These are phyloP conservation scores for Graphilbum fragrans DNA, from an alignment of 2,329 filamentous ascomycete genomes.

Conservation along the genomic window DNA sequence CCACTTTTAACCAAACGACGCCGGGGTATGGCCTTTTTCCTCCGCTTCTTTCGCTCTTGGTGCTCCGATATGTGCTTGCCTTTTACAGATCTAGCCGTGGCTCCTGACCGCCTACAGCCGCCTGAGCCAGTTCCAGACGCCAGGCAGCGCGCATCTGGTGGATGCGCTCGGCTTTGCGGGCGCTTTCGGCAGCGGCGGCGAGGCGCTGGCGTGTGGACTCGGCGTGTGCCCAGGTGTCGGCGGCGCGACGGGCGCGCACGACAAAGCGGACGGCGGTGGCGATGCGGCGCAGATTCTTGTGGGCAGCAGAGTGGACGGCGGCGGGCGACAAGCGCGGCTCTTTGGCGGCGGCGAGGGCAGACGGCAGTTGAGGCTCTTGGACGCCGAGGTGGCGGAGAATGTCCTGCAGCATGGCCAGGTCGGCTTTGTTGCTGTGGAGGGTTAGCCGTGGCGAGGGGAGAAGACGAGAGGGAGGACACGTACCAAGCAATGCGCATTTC, in stretches of 20 bases:
- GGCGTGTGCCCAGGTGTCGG: conserved; percentile 36
- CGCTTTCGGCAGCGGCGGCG: conserved; percentile 34
- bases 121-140: conserved; percentile 12
- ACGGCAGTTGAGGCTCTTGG: conserved; percentile 9
- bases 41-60: too few relatives aligned
- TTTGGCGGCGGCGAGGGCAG: not conserved
- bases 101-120: not conserved
- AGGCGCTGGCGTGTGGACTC: conserved; percentile 36
- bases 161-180: conserved; percentile 30
- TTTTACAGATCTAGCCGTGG: too few relatives aligned
- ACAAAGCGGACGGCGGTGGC: conserved; percentile 34
- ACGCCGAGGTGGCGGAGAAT: conserved; percentile 55
- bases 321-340: not conserved
- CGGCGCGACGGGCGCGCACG: conserved; percentile 35
- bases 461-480: conserved; percentile 24
- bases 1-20: too few relatives aligned
- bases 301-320: conserved; percentile 19
- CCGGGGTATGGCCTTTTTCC: too few relatives aligned
- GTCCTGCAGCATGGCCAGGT: conserved; percentile 71
- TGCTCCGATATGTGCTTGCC: too few relatives aligned
- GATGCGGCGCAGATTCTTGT: conserved; percentile 17
- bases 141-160: conserved; percentile 25
- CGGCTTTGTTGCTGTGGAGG: conserved; percentile 68
- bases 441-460: not conserved
- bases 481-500: conserved; percentile 86